Evolutionary conservation across 2,329 filamentous ascomycete genomes (phyloP), one percentile per base, ranked within the genome.

Genomic region (Curvularia sp.): DNA sequence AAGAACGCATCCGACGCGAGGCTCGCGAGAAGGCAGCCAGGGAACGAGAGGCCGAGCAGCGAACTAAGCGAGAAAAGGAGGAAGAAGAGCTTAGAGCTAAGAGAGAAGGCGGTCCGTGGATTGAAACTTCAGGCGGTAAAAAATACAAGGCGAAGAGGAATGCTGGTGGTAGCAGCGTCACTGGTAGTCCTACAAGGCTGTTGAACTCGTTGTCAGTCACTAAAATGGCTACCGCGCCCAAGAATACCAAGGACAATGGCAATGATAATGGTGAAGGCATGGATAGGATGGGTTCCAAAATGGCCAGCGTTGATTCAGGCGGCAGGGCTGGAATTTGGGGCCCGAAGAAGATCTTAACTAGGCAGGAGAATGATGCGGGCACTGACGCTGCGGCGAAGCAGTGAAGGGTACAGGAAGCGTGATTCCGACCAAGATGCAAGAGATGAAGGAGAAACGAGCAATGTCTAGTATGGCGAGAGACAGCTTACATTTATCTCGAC

Each of bases 261-360:
- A 46, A 28, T 21, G 18, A 15, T 21, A 45, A 30, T 3, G 32
- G 45, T 19, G 36, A 30, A 1, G 32, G 49, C 36, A 49, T 38
- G 32, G 56, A 51, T 10, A 43, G 10, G 52, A 59, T 55, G 55
- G 57, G 49, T 38, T 47, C 41, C 28, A 60, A 59, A 42, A 68
- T 58, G 19, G 55, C 61, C 7, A 42, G 49, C 18, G 48, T 49
- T 32, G 64, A 69, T 43, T 7, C 32, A 15, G 57, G 64, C 23
- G 67, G 68, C 32, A 53, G 68, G 45, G 68, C 67, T n/a, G 68
- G 68, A 3, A 32, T 34, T n/a, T 71, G 68, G 68, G 67, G 66
- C 8, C 67, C 67, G 9, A 71, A 65, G 64, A 70, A 65, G 63
- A 70, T 70, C 39, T 55, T 71, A 36, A 70, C 57, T 25, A 61